A percentile compares a stretch with the other conserved stretches of the same genome.
Evolutionary conservation across 345 rosid genomes (phyloP).

Genomic region (Chamaenerion angustifolium): DNA sequence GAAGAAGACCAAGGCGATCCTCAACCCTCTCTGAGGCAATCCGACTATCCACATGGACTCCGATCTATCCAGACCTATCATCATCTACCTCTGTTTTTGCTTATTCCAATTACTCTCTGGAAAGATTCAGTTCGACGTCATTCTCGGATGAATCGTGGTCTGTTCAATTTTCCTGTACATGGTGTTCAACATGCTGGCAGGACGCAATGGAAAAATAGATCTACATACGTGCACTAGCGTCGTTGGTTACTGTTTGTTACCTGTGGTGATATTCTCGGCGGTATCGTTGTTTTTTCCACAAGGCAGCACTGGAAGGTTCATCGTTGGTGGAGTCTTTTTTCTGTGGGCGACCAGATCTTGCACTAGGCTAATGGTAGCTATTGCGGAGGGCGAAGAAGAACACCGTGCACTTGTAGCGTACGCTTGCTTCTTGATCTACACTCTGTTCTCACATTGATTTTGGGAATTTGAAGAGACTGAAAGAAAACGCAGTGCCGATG

Average conservation of each 20-base stretch:
- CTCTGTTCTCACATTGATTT: slow-evolving; percentile 80
- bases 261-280: slow-evolving; percentile 72
- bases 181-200: slow-evolving; percentile 92
- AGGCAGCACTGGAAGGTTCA: slow-evolving; percentile 34
- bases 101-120: slow-evolving; percentile 81
- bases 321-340: slow-evolving; percentile 48
- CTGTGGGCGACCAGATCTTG: slow-evolving; percentile 80
- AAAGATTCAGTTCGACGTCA: slow-evolving; percentile 82
- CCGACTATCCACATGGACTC: slow-evolving; percentile 59
- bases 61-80: slow-evolving; percentile 82
- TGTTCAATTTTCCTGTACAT: slow-evolving; percentile 76
- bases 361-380: slow-evolving; percentile 56
- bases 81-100: slow-evolving; percentile 65
- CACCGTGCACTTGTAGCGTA: slow-evolving; percentile 77
- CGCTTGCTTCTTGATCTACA: slow-evolving; percentile 90
- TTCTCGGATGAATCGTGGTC: slow-evolving; percentile 89
- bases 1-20: slow-evolving; percentile 72
- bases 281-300: slow-evolving; percentile 64
- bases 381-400: slow-evolving; percentile 89
- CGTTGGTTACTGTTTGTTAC: slow-evolving; percentile 72
- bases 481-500: too few species aligned
- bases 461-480: not conserved
- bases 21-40: slow-evolving; percentile 65
- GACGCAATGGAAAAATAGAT: slow-evolving; percentile 65
- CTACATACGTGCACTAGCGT: slow-evolving; percentile 88